Percentiles rank a stretch among this genome's conserved stretches.
These are phyloP conservation scores for Acrocalymma vagum DNA, from an alignment of 2,329 filamentous ascomycete species.

Conservation along the genomic window DNA sequence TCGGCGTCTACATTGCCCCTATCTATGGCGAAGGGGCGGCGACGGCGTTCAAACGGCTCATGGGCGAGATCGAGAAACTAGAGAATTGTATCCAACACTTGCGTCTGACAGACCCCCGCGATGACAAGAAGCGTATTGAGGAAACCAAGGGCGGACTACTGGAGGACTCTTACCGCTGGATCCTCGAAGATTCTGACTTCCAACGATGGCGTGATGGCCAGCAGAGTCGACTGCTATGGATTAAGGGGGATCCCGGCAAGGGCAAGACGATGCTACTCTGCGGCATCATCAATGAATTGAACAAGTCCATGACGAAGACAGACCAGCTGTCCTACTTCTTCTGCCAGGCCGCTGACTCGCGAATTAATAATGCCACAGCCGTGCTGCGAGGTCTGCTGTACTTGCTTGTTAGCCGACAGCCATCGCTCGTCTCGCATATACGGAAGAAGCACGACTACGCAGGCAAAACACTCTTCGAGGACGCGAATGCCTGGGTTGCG, in stretches of 20 bases:
- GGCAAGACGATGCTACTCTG: constrained; percentile 50
- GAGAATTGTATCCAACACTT: constrained; percentile 17
- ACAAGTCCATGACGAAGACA: constrained; percentile 18
- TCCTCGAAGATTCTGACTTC: constrained; percentile 23
- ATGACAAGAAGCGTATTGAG: constrained; percentile 1
- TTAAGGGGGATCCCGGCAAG: constrained; percentile 31
- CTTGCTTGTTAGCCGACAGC: constrained; percentile 42
- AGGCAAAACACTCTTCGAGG: constrained; percentile 11
- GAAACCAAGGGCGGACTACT: constrained; percentile 14
- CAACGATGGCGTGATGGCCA: constrained; percentile 23
- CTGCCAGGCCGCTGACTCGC: constrained; percentile 51
- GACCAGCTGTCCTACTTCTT: constrained; percentile 33
- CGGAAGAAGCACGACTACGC: constrained; percentile 9
- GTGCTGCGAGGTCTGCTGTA: constrained; percentile 57
- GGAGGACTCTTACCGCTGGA: constrained; percentile 11
- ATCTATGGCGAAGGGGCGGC: constrained; percentile 10
- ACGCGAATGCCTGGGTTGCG: constrained; percentile 16
- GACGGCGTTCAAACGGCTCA: constrained; percentile 19
- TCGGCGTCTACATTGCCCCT: constrained; percentile 15
- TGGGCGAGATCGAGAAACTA: constrained; percentile 17
- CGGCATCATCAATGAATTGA: constrained; percentile 32
- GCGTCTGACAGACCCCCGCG: constrained; percentile 11
- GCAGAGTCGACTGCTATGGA: constrained; percentile 42
- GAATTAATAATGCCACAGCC: constrained; percentile 53
- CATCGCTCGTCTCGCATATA: constrained; percentile 11